Evolutionary conservation across 2,329 filamentous ascomycete genomes (phyloP), one percentile per base, ranked within the genome.

Genomic region (Cladosporium phlei): DNA sequence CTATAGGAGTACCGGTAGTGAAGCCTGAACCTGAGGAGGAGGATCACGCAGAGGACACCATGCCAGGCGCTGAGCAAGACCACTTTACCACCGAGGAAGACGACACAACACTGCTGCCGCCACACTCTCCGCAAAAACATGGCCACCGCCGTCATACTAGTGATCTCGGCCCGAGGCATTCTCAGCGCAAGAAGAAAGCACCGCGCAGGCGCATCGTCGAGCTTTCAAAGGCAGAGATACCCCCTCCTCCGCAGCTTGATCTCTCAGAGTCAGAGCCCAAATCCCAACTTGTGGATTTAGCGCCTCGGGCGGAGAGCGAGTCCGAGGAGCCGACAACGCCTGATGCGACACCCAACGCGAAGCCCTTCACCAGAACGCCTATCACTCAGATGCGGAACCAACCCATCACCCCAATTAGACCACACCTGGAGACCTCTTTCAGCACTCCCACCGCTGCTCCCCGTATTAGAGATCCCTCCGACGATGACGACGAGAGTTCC

Each of bases 1-100:
- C 83, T 14, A 78, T 85, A 20, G 82, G 79, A 28, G 82, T 89
- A 7, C 88, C 89, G 0, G 83, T 95, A 12, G 78, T 95, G 48
- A 88, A 85, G 63, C 80, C 84, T 11, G 76, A 80, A 11, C 83
- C 87, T 55, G 72, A 75, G 48, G 72, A 75, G 48, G 60, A 66
- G 8, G 69, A 82, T 8, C 73, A 76, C 6, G 60, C 65, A 7
- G 69, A 82, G 8, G 72, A 76, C 6, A 74, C 78, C 7, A 27
- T 42, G 34, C 38, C 46, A 5, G 40, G 34, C 4, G 42, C 28
- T 4, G 32, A 48, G 10, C 49, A 50, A 16, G 30, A 50, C 17
- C 27, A 19, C 5, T 38, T 39, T 16, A 24, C 34, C 4, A 19
- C 44, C 5, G 16, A 35, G 5, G 33, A 28, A 28, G 35, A 38